A percentile compares a stretch with the other conserved stretches of the same genome.
Conservation (phyloP, 192 early-diverging fungal genomes). For the Podila minutissima region DNA sequence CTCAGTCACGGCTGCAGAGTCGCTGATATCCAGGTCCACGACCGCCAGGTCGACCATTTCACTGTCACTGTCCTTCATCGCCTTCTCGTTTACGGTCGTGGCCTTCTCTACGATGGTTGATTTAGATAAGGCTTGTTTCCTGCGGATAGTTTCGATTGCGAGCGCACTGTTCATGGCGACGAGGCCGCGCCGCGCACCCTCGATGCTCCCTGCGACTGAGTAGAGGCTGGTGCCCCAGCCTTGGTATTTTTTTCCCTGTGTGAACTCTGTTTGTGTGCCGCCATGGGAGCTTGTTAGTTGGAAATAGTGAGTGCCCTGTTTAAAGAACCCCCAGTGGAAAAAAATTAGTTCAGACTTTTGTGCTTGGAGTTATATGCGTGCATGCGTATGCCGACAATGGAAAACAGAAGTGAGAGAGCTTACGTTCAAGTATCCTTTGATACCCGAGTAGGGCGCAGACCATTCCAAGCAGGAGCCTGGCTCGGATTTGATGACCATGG, state of each 20-base stretch:
- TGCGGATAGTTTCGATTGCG: conserved; percentile 8
- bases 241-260: conserved; percentile 22
- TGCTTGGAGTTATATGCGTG: not conserved
- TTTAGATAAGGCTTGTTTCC: not conserved
- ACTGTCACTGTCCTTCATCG: not conserved
- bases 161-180: conserved; percentile 37
- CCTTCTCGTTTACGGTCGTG: not conserved
- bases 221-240: conserved; percentile 23
- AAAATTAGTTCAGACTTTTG: not conserved
- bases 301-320: conserved; percentile 41
- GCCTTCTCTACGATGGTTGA: conserved; percentile 1
- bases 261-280: conserved; percentile 28
- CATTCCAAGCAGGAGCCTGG: conserved; percentile 29
- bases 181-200: conserved; percentile 15
- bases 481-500: conserved; percentile 31
- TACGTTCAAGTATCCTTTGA: conserved; percentile 23
- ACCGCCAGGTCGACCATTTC: conserved; percentile 2
- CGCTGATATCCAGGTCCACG: conserved; percentile 30
- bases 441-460: conserved; percentile 3
- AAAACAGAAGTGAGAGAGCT: not conserved
- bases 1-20: conserved; percentile 13
- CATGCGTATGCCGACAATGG: not conserved
- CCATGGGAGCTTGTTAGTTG: conserved; percentile 13
- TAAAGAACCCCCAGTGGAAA: not conserved
- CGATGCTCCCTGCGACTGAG: conserved; percentile 7